phyloP scores from a whole-genome alignment of 352 stramenopile species.

The Pythium aquatile region DNA sequence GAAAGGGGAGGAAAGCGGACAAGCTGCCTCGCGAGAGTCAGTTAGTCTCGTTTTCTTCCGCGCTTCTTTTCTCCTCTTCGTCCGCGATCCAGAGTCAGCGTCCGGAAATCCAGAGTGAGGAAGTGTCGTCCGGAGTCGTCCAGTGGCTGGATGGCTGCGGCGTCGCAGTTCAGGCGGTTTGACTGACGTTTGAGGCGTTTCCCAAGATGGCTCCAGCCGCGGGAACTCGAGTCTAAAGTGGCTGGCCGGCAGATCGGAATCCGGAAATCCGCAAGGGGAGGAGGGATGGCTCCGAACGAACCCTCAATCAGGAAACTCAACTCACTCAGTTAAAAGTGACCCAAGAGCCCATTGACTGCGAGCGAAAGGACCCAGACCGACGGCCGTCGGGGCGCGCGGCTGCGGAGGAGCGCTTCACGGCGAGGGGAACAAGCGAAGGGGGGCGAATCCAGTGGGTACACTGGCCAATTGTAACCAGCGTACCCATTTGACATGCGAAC shows the following conservation, averaged over 20 bases:
- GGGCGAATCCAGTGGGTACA: slow-evolving; percentile 26
- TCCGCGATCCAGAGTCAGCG: slow-evolving; percentile 5
- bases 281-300: slow-evolving; percentile 7
- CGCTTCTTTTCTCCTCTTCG: slow-evolving; percentile 1
- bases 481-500: slow-evolving; percentile 24
- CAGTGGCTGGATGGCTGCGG: slow-evolving; percentile 2
- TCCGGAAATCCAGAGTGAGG: neutral
- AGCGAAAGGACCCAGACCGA: slow-evolving; percentile 3
- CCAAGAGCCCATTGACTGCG: slow-evolving; percentile 6
- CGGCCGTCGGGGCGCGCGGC: neutral
- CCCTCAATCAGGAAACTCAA: neutral
- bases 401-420: slow-evolving; percentile 8
- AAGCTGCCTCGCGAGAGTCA: neutral
- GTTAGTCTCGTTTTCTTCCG: neutral
- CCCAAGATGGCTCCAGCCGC: slow-evolving; percentile 4
- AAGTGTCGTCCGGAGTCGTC: neutral
- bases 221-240: slow-evolving; percentile 2
- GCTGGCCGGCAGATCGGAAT: slow-evolving; percentile 5
- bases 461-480: slow-evolving; percentile 16
- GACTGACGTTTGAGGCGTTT: slow-evolving; percentile 1
- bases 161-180: neutral
- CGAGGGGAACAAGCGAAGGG: slow-evolving; percentile 2
- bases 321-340: slow-evolving; percentile 7
- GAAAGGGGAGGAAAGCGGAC: neutral
- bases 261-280: neutral